Evolutionary conservation across 148 eudicot genomes (phyloP).

Genomic region (Selenicereus undatus): DNA sequence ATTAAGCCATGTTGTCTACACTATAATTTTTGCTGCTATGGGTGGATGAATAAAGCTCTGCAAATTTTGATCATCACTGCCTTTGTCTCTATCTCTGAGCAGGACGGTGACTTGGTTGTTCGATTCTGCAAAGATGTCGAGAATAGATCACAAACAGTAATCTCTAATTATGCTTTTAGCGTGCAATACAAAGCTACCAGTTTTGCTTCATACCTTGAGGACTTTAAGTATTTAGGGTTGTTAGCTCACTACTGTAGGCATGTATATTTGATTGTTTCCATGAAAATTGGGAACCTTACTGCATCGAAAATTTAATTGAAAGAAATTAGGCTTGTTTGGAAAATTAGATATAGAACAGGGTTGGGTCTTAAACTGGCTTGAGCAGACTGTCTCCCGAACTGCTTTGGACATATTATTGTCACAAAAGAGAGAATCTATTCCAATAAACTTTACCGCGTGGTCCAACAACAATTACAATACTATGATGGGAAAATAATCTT

Average conservation of each 20-base stretch:
- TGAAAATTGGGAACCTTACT: neutral
- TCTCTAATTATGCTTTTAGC: slow-evolving; percentile 7
- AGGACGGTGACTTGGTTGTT: slow-evolving; percentile 74
- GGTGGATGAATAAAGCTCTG: neutral
- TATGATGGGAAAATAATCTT: neutral
- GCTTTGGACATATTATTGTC: neutral
- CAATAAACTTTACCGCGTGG: neutral
- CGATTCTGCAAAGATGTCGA: slow-evolving; percentile 95
- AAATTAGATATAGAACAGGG: neutral
- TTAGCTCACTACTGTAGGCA: neutral
- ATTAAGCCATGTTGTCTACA: slow-evolving; percentile 4
- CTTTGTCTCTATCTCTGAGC: slow-evolving; percentile 18
- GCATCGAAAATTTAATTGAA: neutral
- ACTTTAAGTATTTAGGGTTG: neutral
- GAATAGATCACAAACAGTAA: slow-evolving; percentile 72
- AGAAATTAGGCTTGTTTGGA: neutral
- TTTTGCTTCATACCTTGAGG: neutral
- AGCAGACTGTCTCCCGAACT: neutral
- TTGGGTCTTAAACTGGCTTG: too few species aligned
- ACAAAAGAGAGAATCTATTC: neutral
- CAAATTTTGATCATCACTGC: neutral
- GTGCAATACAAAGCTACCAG: neutral
- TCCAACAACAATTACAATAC: neutral
- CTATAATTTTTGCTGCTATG: neutral
- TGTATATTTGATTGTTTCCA: neutral